Percentiles rank a stretch among this genome's conserved stretches.
Evolutionary conservation across 139 green algal species (phyloP).

Genomic region (Auxenochlorella protothecoides): DNA sequence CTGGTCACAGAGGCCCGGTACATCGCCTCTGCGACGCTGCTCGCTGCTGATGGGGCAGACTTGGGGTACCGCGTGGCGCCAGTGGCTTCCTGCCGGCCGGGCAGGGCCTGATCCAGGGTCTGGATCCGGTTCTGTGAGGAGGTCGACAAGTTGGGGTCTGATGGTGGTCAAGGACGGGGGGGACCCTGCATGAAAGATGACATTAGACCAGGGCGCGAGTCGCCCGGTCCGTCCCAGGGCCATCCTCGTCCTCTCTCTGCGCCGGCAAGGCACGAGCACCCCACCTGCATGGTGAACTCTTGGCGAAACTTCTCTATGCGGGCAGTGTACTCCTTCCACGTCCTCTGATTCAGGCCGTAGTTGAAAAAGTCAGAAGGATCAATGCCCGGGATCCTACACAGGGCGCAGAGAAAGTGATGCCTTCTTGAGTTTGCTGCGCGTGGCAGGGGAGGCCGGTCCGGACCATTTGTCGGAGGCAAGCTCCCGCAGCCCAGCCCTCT

Average conservation of each 20-base stretch:
- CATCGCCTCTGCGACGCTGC: neutral
- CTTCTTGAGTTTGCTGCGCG: no score
- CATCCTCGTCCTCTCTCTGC: no score
- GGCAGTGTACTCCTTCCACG: conserved; percentile 63
- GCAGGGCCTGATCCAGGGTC: conserved; percentile 10
- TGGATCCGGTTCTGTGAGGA: conserved; percentile 9
- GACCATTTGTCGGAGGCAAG: no score
- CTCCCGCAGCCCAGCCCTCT: neutral
- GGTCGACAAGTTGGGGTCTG: neutral
- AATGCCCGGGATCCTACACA: conserved; percentile 34
- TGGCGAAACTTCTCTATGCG: conserved; percentile 39
- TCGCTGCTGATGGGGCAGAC: neutral
- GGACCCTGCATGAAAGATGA: neutral
- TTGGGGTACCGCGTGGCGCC: neutral
- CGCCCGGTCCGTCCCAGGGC: no score
- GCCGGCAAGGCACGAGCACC: no score
- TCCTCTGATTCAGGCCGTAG: conserved; percentile 56
- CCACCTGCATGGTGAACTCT: conserved; percentile 38
- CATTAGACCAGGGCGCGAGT: no score
- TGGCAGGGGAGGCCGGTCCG: no score
- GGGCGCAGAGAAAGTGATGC: neutral
- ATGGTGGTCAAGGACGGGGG: neutral
- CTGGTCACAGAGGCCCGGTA: conserved; percentile 26
- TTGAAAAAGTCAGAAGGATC: conserved; percentile 81
- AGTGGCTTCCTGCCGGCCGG: neutral